Percentiles rank a stretch among this genome's conserved stretches.
Conservation (phyloP, 129 eudicot genomes). For the Escallonia rubra region DNA sequence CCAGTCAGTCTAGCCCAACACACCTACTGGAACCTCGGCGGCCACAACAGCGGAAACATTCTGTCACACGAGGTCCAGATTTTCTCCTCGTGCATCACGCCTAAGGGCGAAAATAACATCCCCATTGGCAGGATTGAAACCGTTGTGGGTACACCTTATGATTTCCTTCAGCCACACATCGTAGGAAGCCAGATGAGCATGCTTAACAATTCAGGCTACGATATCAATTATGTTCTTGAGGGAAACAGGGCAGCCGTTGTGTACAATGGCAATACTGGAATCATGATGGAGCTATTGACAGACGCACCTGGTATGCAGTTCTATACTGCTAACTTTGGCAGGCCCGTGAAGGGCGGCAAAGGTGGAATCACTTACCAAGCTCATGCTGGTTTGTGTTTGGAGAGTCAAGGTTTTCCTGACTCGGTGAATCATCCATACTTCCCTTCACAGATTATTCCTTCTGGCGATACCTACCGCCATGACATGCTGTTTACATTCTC, state of each 20-base stretch:
- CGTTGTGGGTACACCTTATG: slow-evolving; percentile 69
- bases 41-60: slow-evolving; percentile 63
- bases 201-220: slow-evolving; percentile 52
- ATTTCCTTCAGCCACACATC: slow-evolving; percentile 51
- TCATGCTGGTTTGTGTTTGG: slow-evolving; percentile 73
- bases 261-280: slow-evolving; percentile 45
- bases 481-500: slow-evolving; percentile 59
- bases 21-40: slow-evolving; percentile 91
- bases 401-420: slow-evolving; percentile 93
- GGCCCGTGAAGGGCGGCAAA: slow-evolving; percentile 69
- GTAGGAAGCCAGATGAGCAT: slow-evolving; percentile 49
- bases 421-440: slow-evolving; percentile 81
- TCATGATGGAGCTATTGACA: slow-evolving; percentile 49
- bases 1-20: slow-evolving; percentile 88
- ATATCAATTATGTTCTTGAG: slow-evolving; percentile 69
- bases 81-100: slow-evolving; percentile 59
- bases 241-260: slow-evolving; percentile 51
- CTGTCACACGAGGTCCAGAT: slow-evolving; percentile 55
- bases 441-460: slow-evolving; percentile 65
- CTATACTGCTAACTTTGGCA: slow-evolving; percentile 59
- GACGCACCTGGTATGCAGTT: slow-evolving; percentile 75
- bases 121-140: slow-evolving; percentile 63
- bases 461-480: slow-evolving; percentile 63
- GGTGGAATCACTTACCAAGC: slow-evolving; percentile 58
- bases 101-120: slow-evolving; percentile 48